Evolutionary conservation across 306 rosid genomes (phyloP).

Genomic region (Medicago lupulina): DNA sequence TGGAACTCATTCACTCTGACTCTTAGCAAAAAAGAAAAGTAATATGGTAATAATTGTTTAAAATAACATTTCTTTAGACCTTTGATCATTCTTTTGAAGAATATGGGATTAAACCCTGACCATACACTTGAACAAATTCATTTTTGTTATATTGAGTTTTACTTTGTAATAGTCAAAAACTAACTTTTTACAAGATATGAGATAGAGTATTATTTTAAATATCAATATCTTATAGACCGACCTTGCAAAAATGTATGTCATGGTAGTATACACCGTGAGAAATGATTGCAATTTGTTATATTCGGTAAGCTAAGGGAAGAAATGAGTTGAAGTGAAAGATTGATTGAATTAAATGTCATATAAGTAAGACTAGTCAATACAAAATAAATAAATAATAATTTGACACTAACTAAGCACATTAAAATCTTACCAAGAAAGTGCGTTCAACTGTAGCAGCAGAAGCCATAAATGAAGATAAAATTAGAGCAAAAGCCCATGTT

Average conservation of each 20-base stretch:
- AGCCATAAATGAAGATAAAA: conserved; percentile 22
- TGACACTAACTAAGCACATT: background rate
- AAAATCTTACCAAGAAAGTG: conserved; percentile 31
- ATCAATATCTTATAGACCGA: background rate
- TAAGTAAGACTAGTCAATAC: background rate
- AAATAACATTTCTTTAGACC: too few species aligned
- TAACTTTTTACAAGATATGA: background rate
- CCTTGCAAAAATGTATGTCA: background rate
- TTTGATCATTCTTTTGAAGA: too few species aligned
- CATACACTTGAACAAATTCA: too few species aligned
- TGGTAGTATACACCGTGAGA: background rate
- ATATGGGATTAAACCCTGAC: too few species aligned
- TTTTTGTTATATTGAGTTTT: too few species aligned
- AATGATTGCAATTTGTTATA: too few species aligned
- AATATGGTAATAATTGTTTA: too few species aligned
- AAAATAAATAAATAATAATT: background rate
- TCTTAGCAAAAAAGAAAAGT: too few species aligned
- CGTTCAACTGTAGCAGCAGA: conserved; percentile 26
- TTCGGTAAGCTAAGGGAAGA: background rate
- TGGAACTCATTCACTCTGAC: too few species aligned
- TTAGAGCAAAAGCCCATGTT: conserved; percentile 1
- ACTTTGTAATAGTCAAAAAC: background rate
- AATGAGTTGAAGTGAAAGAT: background rate
- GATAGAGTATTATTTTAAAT: background rate
- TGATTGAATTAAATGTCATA: background rate